Evolutionary conservation across 169 alveolate species (phyloP).

Genomic region (Plasmodium gonderi): DNA sequence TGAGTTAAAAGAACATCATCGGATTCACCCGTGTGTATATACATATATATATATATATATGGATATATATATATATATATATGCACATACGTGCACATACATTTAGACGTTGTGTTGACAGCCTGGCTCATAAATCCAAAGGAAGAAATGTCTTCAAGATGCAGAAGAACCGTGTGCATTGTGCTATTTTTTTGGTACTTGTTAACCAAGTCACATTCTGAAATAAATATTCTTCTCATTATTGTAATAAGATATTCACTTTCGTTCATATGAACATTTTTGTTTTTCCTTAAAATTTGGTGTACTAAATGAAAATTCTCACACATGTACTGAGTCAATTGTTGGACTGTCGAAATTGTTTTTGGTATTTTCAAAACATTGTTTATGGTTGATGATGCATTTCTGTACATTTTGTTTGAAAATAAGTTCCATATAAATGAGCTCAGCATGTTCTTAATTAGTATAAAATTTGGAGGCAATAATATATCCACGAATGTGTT

Average conservation of each 20-base stretch:
- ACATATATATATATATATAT: background rate
- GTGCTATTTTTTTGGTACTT: background rate
- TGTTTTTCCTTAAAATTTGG: slow-evolving; percentile 14
- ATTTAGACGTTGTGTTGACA: slow-evolving; percentile 26
- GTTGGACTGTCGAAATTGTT: background rate
- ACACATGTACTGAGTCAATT: background rate
- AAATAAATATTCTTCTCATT: slow-evolving; percentile 11
- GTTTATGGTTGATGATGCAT: slow-evolving; percentile 1
- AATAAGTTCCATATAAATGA: slow-evolving; percentile 34
- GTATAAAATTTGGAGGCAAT: background rate
- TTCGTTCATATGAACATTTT: slow-evolving; percentile 1
- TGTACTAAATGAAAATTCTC: slow-evolving; percentile 3
- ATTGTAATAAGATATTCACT: slow-evolving; percentile 1
- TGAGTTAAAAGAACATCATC: too few species aligned
- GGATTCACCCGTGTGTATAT: background rate
- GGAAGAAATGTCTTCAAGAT: slow-evolving; percentile 7
- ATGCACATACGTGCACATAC: background rate
- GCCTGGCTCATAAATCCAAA: slow-evolving; percentile 9
- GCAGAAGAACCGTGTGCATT: background rate
- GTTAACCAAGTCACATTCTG: slow-evolving; percentile 5
- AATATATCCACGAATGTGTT: background rate
- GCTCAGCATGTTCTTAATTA: slow-evolving; percentile 24
- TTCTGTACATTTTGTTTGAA: background rate
- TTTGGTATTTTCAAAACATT: slow-evolving; percentile 14
- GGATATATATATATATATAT: background rate